Evolutionary conservation across 352 stramenopile species (phyloP), one percentile per base, ranked within the genome.

Genomic region (Phytophthora colocasiae): DNA sequence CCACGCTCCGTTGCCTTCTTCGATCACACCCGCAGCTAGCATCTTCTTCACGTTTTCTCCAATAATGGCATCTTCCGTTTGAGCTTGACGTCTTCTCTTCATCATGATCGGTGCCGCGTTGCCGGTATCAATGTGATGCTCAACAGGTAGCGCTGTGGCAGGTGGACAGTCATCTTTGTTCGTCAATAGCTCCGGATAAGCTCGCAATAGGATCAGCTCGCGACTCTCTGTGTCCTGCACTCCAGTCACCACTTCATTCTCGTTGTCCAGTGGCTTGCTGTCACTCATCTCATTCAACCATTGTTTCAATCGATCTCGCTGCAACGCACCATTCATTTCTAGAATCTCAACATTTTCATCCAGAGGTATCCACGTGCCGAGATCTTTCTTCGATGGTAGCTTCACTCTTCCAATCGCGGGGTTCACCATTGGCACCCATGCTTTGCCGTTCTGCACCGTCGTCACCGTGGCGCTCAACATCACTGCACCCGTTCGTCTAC

Each of bases 391-490:
- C n/a, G 45, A 31, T 10, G 47, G 41, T 8, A 56, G 19, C 36
- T 11, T 17, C 15, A 31, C 31, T 27, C 1, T 11, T 5, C 9
- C 24, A 52, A 7, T n/a, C 1, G 24, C 15, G 0, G 36, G 5
- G n/a, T 49, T 54, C 31, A 46, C 38, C 3, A 31, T n/a, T 8
- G 19, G 44, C 5, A 47, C 54, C 17, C 5, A 26, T 0, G 41
- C 53, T 6, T 44, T 43, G 3, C 40, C 53, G 3, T 53, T 39
- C 8, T 7, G 9, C 2, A 15, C 39, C 8, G 4, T 15, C 1
- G 52, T 51, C 2, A 60, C 52, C 10, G 27, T 62, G 8, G 31
- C 22, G 7, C 31, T 24, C 31, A 53, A 54, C 34, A 62, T 31
- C 19, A 60, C 50, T 5, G 34, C 7, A 2, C 10, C 36, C 0